Percentiles rank a stretch among this genome's conserved stretches.
Evolutionary conservation across 371 early-diverging fungal genomes (phyloP).

Genomic region (Coemansia sp.): DNA sequence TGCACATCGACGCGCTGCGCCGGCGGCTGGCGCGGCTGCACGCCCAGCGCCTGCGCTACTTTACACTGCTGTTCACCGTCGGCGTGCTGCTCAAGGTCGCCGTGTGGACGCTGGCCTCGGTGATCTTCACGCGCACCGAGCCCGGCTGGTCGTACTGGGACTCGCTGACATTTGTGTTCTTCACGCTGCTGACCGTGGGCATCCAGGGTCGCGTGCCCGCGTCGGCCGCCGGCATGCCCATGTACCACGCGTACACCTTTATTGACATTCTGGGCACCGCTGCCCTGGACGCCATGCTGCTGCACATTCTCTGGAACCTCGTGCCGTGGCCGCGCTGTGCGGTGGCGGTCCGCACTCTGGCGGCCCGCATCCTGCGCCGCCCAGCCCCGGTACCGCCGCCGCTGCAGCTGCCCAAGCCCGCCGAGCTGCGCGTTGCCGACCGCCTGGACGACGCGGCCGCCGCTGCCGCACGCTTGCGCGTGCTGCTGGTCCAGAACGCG

Average conservation of each 20-base stretch:
- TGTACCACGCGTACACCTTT: conserved; percentile 42
- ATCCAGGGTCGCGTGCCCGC: conserved; percentile 38
- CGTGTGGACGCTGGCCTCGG: conserved; percentile 37
- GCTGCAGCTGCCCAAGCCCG: no score
- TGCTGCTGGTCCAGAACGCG: conserved; percentile 25
- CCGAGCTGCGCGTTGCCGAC: conserved; percentile 3
- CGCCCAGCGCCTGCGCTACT: conserved; percentile 32
- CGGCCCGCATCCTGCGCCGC: conserved; percentile 10
- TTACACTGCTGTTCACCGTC: conserved; percentile 22
- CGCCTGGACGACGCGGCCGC: conserved; percentile 27
- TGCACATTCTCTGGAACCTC: conserved; percentile 42
- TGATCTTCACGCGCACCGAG: conserved; percentile 42
- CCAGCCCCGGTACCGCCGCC: not conserved
- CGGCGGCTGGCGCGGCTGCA: conserved; percentile 18
- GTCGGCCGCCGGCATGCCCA: conserved; percentile 38
- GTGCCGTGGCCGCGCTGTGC: conserved; percentile 39
- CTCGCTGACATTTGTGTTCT: conserved; percentile 40
- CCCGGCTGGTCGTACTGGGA: conserved; percentile 51
- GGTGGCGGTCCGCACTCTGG: conserved; percentile 11
- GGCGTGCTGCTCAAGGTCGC: conserved; percentile 38
- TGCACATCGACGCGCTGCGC: conserved; percentile 29
- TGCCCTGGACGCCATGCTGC: conserved; percentile 31
- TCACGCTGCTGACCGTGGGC: conserved; percentile 45
- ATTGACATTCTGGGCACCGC: conserved; percentile 43
- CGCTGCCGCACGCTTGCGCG: conserved; percentile 26